Evolutionary conservation across 1,284 basidiomycete species (phyloP).

Genomic region (Rhizoctonia solani): DNA sequence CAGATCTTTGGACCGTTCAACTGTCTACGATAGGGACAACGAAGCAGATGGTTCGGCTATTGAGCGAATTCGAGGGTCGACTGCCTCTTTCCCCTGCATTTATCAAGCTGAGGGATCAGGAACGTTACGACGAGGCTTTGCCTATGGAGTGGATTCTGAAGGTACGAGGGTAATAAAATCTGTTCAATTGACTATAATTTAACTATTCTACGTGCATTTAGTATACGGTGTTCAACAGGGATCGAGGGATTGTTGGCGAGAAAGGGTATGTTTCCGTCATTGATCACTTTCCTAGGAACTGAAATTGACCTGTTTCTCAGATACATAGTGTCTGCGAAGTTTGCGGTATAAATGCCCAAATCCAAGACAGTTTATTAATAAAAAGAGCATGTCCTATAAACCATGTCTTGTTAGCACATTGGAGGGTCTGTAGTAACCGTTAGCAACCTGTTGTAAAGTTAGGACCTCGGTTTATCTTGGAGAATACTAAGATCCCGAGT

Average conservation of each 20-base stretch:
- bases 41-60: constrained; percentile 32
- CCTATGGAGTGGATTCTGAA: constrained; percentile 37
- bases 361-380: not conserved
- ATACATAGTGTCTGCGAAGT: constrained; percentile 34
- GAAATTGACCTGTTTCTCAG: not conserved
- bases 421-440: too few species aligned
- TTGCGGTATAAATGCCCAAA: constrained; percentile 3
- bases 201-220: not conserved
- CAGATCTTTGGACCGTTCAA: not conserved
- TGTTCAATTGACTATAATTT: not conserved
- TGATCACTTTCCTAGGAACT: not conserved
- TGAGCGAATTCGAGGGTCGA: constrained; percentile 38
- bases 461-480: too few species aligned
- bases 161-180: constrained; percentile 8
- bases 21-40: constrained; percentile 16
- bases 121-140: constrained; percentile 34
- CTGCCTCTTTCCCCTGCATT: constrained; percentile 37
- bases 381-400: not conserved
- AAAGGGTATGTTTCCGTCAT: constrained; percentile 31
- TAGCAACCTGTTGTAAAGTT: too few species aligned
- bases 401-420: not conserved
- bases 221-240: constrained; percentile 37
- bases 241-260: constrained; percentile 37
- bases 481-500: too few species aligned
- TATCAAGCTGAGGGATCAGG: constrained; percentile 17